Conservation (phyloP, 805 yeast species). For the Candida nemodendra region DNA sequence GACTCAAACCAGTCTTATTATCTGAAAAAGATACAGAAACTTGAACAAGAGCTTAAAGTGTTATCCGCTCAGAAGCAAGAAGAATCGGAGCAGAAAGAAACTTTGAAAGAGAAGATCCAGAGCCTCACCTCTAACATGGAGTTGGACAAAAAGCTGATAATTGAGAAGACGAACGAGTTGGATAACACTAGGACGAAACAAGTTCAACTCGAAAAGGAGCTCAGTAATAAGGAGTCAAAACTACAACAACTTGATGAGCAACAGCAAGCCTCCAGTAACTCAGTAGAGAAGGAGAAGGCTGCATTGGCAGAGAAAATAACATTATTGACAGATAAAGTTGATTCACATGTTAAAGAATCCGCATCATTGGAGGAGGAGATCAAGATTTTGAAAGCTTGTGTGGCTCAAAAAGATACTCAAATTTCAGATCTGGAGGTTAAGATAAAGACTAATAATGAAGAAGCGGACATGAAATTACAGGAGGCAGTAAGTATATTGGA, state of each 20-base stretch:
- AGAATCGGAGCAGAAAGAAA: slow-evolving; percentile 44
- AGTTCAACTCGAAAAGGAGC: slow-evolving; percentile 14
- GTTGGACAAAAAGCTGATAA: slow-evolving; percentile 31
- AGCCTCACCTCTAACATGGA: slow-evolving; percentile 27
- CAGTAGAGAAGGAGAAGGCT: slow-evolving; percentile 15
- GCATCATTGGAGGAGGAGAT: slow-evolving; percentile 30
- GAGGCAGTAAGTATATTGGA: slow-evolving; percentile 26
- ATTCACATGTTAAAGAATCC: slow-evolving; percentile 9
- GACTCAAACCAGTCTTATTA: slow-evolving; percentile 41
- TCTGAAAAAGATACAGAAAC: slow-evolving; percentile 54
- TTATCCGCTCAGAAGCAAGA: slow-evolving; percentile 39
- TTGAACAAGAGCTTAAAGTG: slow-evolving; percentile 53
- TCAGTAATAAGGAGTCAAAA: slow-evolving; percentile 8
- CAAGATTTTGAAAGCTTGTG: slow-evolving; percentile 25
- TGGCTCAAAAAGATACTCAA: slow-evolving; percentile 35
- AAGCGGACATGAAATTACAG: slow-evolving; percentile 36
- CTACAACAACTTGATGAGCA: slow-evolving; percentile 9
- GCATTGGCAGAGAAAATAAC: slow-evolving; percentile 19
- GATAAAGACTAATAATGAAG: slow-evolving; percentile 28
- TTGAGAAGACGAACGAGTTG: slow-evolving; percentile 28
- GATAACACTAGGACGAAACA: slow-evolving; percentile 10
- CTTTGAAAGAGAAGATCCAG: slow-evolving; percentile 34
- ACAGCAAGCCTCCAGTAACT: slow-evolving; percentile 5
- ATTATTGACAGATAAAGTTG: slow-evolving; percentile 17
- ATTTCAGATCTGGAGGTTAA: slow-evolving; percentile 32